Base-by-base conservation (phyloP, 441 rosid genomes). In the Mallotus japonicus region DNA sequence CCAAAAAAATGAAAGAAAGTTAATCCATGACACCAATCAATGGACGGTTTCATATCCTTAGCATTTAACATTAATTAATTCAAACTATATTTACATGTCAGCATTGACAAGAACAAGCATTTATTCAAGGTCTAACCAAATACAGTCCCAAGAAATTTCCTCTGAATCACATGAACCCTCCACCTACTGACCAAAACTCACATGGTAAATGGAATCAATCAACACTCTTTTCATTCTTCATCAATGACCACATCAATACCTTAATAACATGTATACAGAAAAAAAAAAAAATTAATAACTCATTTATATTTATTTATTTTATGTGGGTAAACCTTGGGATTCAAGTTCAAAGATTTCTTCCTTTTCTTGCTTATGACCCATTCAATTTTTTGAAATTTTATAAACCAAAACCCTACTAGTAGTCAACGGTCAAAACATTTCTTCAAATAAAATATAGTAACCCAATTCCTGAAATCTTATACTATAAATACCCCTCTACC, bases 391-490 rank as follows among this genome's bases (percentile, higher is more conserved):
- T 73, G 59, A 19, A n/a, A 16, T 3, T 19, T 69, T 47, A 50
- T 62, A 49, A 71, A 54, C 6, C 6, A 42, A 67, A 62, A 51
- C 15, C 64, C 28, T 7, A 34, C 4, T 34, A 32, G 51, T 37
- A 69, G 83, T 82, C 88, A 79, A 63, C 50, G 70, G 71, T 78
- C 85, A 77, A 69, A 71, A 74, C 62, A 47, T 72, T 47, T 58
- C 57, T 50, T 10, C 10, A 44, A 16, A 69, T 24, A 28, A 15
- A 78, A 57, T 37, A 7, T 9, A 54, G 13, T 50, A 10, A 49
- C 72, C 53, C 4, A 42, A 49, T 20, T 61, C n/a, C 44, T 56
- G 50, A 22, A 16, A 65, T 12, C n/a, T 61, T 64, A 0, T 17
- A 4, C 28, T 84, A 79, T 84, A 81, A 67, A 81, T 77, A 70